phyloP scores from a whole-genome alignment of 768 basidiomycete species.

The Cystobasidium onofrii region DNA sequence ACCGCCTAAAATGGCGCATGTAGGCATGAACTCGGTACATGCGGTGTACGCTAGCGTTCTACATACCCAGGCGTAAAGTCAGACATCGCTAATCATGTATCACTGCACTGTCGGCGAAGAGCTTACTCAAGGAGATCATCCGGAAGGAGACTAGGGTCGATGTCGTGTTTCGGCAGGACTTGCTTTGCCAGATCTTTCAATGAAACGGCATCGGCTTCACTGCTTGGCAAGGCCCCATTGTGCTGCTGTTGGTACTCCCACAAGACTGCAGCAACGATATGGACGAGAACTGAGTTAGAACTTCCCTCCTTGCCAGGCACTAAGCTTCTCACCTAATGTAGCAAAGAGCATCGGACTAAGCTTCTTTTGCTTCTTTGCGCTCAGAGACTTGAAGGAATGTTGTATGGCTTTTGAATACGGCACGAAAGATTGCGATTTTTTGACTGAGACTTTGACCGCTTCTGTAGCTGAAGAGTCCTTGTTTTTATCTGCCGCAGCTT shows the following conservation, averaged over 20 bases:
- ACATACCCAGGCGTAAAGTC: too few relatives aligned
- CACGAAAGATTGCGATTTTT: constrained; percentile 46
- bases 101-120: not conserved
- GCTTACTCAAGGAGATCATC: constrained; percentile 58
- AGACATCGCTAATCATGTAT: not conserved
- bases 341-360: constrained; percentile 51
- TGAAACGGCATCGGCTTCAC: constrained; percentile 37
- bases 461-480: constrained; percentile 25
- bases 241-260: constrained; percentile 40
- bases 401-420: constrained; percentile 58
- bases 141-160: constrained; percentile 47
- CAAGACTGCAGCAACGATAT: constrained; percentile 48
- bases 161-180: constrained; percentile 22
- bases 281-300: constrained; percentile 50
- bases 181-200: constrained; percentile 19
- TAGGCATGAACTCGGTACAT: constrained; percentile 76
- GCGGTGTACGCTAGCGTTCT: constrained; percentile 68
- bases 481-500: constrained; percentile 24
- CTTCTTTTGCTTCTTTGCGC: constrained; percentile 66
- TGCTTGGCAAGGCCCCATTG: constrained; percentile 12
- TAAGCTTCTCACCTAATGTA: constrained; percentile 55
- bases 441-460: constrained; percentile 33
- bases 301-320: not conserved
- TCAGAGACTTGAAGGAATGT: constrained; percentile 62
- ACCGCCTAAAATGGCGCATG: constrained; percentile 89